phyloP scores from a whole-genome alignment of 2,329 filamentous ascomycete genomes.

The Aspergillus sp. region DNA sequence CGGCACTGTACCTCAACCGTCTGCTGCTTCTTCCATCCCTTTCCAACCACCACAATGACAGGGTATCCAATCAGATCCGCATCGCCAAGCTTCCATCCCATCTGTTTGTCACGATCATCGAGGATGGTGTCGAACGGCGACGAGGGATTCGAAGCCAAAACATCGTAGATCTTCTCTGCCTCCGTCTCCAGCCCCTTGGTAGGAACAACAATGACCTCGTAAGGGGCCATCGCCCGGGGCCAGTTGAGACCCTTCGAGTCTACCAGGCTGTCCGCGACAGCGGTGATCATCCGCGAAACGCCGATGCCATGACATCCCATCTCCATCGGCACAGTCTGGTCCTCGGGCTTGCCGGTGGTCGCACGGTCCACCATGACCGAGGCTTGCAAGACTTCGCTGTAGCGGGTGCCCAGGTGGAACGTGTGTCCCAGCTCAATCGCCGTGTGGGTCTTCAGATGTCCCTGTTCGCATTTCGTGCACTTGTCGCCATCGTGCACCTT shows the following conservation, averaged over 20 bases:
- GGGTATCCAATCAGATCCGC: conserved; percentile 89
- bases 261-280: conserved; percentile 72
- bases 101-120: conserved; percentile 66
- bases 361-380: conserved; percentile 50
- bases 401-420: conserved; percentile 87
- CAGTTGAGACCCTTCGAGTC: conserved; percentile 78
- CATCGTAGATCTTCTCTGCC: conserved; percentile 62
- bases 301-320: conserved; percentile 99
- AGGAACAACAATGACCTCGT: conserved; percentile 68
- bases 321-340: conserved; percentile 59
- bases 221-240: conserved; percentile 84
- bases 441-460: conserved; percentile 62
- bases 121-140: conserved; percentile 61
- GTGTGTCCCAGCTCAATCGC: conserved; percentile 93
- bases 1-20: conserved; percentile 79
- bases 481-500: conserved; percentile 64
- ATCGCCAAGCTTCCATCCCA: conserved; percentile 86
- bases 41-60: conserved; percentile 75
- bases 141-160: conserved; percentile 38
- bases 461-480: conserved; percentile 68
- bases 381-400: conserved; percentile 72
- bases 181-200: conserved; percentile 47
- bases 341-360: conserved; percentile 19
- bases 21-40: conserved; percentile 58
- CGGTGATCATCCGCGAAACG: conserved; percentile 83